Evolutionary conservation across 1,139 yeast species (phyloP).

Genomic region (Suhomyces chickasaworum): DNA sequence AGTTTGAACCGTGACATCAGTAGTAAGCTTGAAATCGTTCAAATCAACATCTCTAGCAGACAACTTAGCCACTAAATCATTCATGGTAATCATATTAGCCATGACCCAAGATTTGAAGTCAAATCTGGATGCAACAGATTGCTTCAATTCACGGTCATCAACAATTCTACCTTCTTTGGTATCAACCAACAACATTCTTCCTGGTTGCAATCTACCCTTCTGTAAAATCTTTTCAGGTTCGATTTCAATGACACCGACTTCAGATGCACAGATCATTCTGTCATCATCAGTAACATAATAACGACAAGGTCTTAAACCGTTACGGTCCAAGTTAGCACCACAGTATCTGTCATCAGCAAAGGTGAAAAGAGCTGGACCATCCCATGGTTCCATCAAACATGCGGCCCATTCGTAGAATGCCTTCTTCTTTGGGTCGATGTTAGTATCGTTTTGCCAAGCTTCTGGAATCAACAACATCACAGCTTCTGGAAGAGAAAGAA

Average conservation of each 20-base stretch:
- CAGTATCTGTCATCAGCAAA: conserved; percentile 97
- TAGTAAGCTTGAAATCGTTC: conserved; percentile 12
- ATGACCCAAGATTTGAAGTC: conserved; percentile 94
- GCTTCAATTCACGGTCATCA: conserved; percentile 87
- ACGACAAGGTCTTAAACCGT: conserved; percentile 97
- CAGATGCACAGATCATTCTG: conserved; percentile 96
- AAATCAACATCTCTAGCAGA: conserved; percentile 47
- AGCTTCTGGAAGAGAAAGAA: conserved; percentile 91
- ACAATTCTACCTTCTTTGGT: conserved; percentile 91
- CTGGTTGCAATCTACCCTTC: conserved; percentile 95
- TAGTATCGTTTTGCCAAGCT: conserved; percentile 90
- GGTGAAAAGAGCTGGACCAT: conserved; percentile 96
- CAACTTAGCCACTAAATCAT: conserved; percentile 67
- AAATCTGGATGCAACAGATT: conserved; percentile 75
- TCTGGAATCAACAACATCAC: conserved; percentile 97
- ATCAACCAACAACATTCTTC: conserved; percentile 93
- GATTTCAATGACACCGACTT: conserved; percentile 93
- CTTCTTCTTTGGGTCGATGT: conserved; percentile 86
- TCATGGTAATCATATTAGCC: conserved; percentile 81
- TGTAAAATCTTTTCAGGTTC: conserved; percentile 80
- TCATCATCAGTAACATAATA: conserved; percentile 94
- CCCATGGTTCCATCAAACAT: conserved; percentile 99
- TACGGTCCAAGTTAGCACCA: conserved; percentile 97
- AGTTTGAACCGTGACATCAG: conserved; percentile 56
- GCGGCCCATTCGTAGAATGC: conserved; percentile 99